Evolutionary conservation across 1,139 yeast genomes (phyloP).

Genomic region (Protomyces gravidus): DNA sequence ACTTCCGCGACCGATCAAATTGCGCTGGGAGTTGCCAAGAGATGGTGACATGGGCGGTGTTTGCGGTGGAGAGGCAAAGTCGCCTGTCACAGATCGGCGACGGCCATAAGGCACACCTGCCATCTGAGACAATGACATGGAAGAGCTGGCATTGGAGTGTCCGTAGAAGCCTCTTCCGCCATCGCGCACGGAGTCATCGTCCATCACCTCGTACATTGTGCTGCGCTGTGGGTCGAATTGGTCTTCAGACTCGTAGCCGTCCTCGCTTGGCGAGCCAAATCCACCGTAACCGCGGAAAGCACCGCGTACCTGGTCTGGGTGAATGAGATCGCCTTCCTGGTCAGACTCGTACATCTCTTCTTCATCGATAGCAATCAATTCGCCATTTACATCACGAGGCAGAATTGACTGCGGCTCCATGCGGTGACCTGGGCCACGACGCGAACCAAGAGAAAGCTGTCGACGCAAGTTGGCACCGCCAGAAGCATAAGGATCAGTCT

Average conservation of each 20-base stretch:
- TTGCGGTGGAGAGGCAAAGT: conserved; percentile 20
- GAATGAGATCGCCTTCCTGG: conserved; percentile 22
- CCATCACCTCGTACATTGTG: conserved; percentile 23
- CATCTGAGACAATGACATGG: conserved; percentile 26
- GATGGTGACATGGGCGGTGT: conserved; percentile 29
- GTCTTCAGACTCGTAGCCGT: conserved; percentile 26
- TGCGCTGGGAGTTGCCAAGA: conserved; percentile 20
- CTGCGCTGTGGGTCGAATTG: conserved; percentile 26
- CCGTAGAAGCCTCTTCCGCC: conserved; percentile 18
- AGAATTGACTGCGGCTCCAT: neutral
- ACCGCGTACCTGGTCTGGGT: conserved; percentile 26
- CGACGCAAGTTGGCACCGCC: conserved; percentile 19
- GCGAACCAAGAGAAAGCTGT: conserved; percentile 29
- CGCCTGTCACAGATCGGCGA: conserved; percentile 1
- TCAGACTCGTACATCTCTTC: conserved; percentile 21
- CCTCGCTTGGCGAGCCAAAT: conserved; percentile 26
- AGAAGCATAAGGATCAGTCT: neutral
- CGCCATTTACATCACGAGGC: conserved; percentile 22
- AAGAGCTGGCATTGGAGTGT: conserved; percentile 24
- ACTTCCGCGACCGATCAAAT: conserved; percentile 8
- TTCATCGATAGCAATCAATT: conserved; percentile 25
- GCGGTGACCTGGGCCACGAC: conserved; percentile 31
- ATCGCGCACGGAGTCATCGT: conserved; percentile 24
- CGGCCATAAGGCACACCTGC: conserved; percentile 16
- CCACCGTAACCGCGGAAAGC: conserved; percentile 28